Percentiles rank a stretch among this genome's conserved stretches.
Conservation (phyloP, 441 rosid genomes). For the Pelargonium citronellum region DNA sequence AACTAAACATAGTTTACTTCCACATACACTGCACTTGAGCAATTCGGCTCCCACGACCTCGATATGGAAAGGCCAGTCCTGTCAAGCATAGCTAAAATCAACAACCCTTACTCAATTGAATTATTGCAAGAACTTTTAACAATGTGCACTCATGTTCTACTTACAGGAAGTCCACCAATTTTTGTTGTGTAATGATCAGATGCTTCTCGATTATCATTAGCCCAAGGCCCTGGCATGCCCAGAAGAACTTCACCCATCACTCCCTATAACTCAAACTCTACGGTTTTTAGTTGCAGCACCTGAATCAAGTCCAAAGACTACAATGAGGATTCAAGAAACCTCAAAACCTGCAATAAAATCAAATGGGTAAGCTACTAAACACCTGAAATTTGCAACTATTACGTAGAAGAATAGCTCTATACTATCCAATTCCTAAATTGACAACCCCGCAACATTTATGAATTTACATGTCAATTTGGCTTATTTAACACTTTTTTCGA, state of each 20-base stretch:
- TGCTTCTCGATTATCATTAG: conserved; percentile 52
- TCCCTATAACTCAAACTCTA: neutral
- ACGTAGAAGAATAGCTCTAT: too few relatives aligned
- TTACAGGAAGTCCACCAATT: conserved; percentile 85
- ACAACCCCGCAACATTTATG: too few relatives aligned
- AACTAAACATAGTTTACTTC: conserved; percentile 55
- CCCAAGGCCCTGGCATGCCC: conserved; percentile 87
- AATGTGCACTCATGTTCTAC: neutral
- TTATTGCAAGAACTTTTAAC: neutral
- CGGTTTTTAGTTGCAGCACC: neutral
- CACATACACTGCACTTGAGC: conserved; percentile 51
- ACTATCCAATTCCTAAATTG: too few relatives aligned
- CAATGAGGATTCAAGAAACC: too few relatives aligned
- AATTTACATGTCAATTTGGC: too few relatives aligned
- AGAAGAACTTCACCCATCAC: conserved; percentile 40
- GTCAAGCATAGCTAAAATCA: neutral
- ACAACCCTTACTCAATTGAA: neutral
- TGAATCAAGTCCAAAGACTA: neutral
- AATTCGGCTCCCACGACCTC: conserved; percentile 31
- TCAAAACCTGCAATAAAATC: too few relatives aligned
- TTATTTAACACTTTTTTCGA: too few relatives aligned
- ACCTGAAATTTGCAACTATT: too few relatives aligned
- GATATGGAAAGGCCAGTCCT: conserved; percentile 73
- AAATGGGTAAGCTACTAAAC: too few relatives aligned
- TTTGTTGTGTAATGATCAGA: conserved; percentile 69